Base-by-base conservation (phyloP, 306 rosid genomes). In the Sophora flavescens region DNA sequence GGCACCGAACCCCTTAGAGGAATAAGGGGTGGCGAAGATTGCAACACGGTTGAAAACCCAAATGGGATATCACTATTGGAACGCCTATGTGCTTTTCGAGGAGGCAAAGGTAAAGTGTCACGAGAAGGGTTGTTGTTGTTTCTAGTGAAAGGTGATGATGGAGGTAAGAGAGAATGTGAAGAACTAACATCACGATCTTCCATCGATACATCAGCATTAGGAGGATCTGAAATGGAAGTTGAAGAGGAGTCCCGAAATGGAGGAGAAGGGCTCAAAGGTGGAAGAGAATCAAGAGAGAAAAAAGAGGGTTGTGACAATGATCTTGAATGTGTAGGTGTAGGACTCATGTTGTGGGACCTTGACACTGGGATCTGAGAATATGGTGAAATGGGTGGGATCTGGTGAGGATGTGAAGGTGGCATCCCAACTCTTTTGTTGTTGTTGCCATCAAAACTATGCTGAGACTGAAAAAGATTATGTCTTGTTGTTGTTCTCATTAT, bases 1-100 rank as follows among this genome's bases (percentile, higher is more conserved):
- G 50, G 50, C 50, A 10, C 14, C 3, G 50, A 44, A 44, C 50
- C 85, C 77, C 88, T 80, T 2, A 86, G 64, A 13, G 94, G 94
- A 72, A 82, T 82, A 57, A 92, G 81, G 6, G 90, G 90, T 17
- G 89, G 91, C 0, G 93, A 85, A 58, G 97, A 84, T 53, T 92
- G 96, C 86, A 90, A 77, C 61, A 83, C 83, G 4, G 82, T 68
- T 39, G 96, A 87, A 70, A 94, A 91, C 11, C 98, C 97, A 75
- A 90, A 94, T 2, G 98, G 97, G 17, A 94, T 89, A 72, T 94
- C 98, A 78, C 97, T 94, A 75, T 77, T 94, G 22, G 98, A 91
- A 38, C 98, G 88, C 72, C 97, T 84, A 28, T 94, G 98, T 0
- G 96, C 85, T 78, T 90, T 94, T 3, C 96, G 86, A 54, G 98